Conservation (phyloP, 345 rosid species). For the Clarkia xantiana region DNA sequence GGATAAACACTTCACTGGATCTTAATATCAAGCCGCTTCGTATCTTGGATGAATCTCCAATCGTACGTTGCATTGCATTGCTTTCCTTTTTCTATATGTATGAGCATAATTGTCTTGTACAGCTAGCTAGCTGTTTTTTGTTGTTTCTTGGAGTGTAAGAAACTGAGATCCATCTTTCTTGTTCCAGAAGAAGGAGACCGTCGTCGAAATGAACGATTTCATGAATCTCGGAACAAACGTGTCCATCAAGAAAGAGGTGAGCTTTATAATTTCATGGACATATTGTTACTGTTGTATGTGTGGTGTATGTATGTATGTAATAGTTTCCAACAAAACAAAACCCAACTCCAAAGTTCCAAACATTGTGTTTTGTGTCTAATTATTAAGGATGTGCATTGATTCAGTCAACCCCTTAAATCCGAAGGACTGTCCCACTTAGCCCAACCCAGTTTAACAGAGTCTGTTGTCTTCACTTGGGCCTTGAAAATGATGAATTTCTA, state of each 20-base stretch:
- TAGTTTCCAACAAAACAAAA: too few species aligned
- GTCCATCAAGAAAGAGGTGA: slow-evolving; percentile 32
- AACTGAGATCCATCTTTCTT: too few species aligned
- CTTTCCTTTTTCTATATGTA: background rate
- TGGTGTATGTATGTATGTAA: too few species aligned
- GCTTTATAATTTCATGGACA: background rate
- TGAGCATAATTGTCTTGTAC: background rate
- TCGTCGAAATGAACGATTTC: slow-evolving; percentile 10
- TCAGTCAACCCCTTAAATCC: too few species aligned
- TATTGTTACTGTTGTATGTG: too few species aligned
- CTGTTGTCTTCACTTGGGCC: background rate
- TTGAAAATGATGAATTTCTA: background rate
- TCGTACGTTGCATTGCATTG: slow-evolving; percentile 12
- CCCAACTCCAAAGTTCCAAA: too few species aligned
- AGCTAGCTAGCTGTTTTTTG: background rate
- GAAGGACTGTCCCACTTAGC: too few species aligned
- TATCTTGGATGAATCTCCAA: slow-evolving; percentile 15
- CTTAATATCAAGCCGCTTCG: slow-evolving; percentile 32
- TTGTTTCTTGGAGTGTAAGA: too few species aligned
- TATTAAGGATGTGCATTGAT: too few species aligned
- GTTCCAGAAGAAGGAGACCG: slow-evolving; percentile 17
- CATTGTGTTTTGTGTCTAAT: too few species aligned
- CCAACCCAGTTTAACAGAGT: too few species aligned
- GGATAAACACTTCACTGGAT: slow-evolving; percentile 42
- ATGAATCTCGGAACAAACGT: slow-evolving; percentile 17